Evolutionary conservation across 1,284 basidiomycete species (phyloP), one percentile per base, ranked within the genome.

Genomic region (Fomitopsis schrenkii): DNA sequence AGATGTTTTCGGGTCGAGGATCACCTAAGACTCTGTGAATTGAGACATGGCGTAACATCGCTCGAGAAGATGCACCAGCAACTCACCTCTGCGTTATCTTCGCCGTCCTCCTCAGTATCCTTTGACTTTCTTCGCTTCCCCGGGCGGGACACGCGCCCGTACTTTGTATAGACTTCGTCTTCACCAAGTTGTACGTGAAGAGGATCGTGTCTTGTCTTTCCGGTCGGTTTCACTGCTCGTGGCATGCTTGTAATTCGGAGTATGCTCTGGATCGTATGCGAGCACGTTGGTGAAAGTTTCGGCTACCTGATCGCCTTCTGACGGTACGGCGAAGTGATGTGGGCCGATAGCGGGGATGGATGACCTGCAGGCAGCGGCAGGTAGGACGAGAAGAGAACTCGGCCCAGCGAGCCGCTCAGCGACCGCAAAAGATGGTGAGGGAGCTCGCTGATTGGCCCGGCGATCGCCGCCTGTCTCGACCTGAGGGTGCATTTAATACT

Each of bases 151-250:
- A 94, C 75, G 59, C 84, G 84, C 5, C 94, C 94, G 71, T 93
- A 94, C 72, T 89, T 91, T 66, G 82, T 85, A 19, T 88, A 71
- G 0, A 83, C 70, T 68, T 91, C 88, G 72, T 96, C 94, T 63
- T 88, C 87, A 59, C 85, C 81, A 58, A 97, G 80, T 72, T 95
- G 90, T 42, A 89, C 80, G 68, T 90, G 86, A n/a, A 97, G 83
- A 26, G 94, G 93, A 69, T 94, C 93, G 74, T 94, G 94, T 68
- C 93, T 80, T 22, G 80, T 72, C 66, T 88, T 91, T 58, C 76
- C 76, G 17, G 76, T 64, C 5, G 80, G 64, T 72, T 83, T 87
- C 63, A 77, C 72, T 7, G 79, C 75, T 64, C 87, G 83, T 64
- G 90, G 90, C 90, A 92, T 92, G 64, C 58, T 41, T 68, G 41